Conservation (phyloP, 1,139 yeast genomes). For the Suhomyces anneliseae region DNA sequence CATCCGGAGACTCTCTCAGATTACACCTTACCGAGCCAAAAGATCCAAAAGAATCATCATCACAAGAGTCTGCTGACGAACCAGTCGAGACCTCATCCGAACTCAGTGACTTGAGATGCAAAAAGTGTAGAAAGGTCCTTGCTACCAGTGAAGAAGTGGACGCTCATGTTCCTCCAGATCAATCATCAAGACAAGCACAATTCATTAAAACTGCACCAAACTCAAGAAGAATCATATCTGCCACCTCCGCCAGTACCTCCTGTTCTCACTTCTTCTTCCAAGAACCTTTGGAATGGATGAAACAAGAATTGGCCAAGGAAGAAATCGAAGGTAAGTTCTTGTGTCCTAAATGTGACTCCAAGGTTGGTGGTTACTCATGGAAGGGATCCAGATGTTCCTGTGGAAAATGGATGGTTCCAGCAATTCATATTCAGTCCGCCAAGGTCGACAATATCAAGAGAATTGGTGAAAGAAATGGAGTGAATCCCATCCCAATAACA, state of each 20-base stretch:
- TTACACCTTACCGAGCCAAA: background rate
- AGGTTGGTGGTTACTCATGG: constrained; percentile 92
- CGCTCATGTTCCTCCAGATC: constrained; percentile 59
- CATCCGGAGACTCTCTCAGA: constrained; percentile 23
- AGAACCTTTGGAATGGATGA: constrained; percentile 94
- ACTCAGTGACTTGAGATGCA: constrained; percentile 56
- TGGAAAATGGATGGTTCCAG: constrained; percentile 95
- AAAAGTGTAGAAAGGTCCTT: constrained; percentile 62
- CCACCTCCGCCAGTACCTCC: constrained; percentile 51
- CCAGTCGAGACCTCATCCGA: constrained; percentile 1
- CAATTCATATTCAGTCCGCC: constrained; percentile 76
- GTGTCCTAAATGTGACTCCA: constrained; percentile 84
- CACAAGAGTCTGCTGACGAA: constrained; percentile 15
- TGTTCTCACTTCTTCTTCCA: constrained; percentile 82
- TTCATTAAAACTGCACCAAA: constrained; percentile 63
- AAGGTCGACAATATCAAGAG: constrained; percentile 66
- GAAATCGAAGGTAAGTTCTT: constrained; percentile 81
- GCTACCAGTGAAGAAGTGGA: constrained; percentile 53
- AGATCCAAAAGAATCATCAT: background rate
- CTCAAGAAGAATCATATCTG: constrained; percentile 53
- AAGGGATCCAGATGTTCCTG: constrained; percentile 93
- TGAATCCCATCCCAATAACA: too few species aligned
- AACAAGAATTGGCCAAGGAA: constrained; percentile 62
- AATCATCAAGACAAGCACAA: constrained; percentile 59
- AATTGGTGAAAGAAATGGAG: background rate